A percentile compares a stretch with the other conserved stretches of the same genome.
Evolutionary conservation across 2,329 filamentous ascomycete genomes (phyloP).

Genomic region (Xylariales sp.): DNA sequence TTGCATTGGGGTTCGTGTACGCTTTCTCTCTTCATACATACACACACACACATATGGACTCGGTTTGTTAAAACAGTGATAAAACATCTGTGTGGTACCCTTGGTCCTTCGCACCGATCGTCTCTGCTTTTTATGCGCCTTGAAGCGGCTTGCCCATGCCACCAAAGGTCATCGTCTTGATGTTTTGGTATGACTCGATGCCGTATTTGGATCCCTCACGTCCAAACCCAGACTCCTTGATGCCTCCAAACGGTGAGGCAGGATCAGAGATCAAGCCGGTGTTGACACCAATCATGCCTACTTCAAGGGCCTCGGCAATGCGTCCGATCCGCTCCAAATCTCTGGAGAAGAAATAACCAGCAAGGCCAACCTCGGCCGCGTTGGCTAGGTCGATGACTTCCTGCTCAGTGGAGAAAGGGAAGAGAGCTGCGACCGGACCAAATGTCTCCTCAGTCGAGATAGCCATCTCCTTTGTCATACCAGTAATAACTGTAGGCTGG

Average conservation of each 20-base stretch:
- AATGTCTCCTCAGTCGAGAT: conserved; percentile 90
- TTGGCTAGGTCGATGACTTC: conserved; percentile 87
- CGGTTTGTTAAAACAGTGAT: too few relatives aligned
- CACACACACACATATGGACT: too few relatives aligned
- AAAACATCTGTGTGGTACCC: too few relatives aligned
- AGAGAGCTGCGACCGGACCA: conserved; percentile 85
- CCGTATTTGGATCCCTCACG: conserved; percentile 75
- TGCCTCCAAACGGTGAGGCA: conserved; percentile 66
- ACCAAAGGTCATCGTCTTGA: conserved; percentile 60
- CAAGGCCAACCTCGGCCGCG: conserved; percentile 76
- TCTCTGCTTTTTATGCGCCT: conserved; percentile 26
- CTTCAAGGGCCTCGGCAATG: conserved; percentile 67
- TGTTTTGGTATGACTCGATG: conserved; percentile 69
- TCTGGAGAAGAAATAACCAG: conserved; percentile 85
- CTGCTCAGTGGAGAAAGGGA: conserved; percentile 82
- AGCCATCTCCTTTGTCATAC: conserved; percentile 81
- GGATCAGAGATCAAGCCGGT: conserved; percentile 62
- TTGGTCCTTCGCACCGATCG: too few relatives aligned
- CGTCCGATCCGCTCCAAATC: conserved; percentile 56
- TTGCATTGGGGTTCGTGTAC: too few relatives aligned
- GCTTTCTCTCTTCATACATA: too few relatives aligned
- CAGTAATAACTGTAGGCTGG: conserved; percentile 81
- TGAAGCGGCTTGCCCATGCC: conserved; percentile 54
- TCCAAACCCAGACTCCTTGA: conserved; percentile 79
- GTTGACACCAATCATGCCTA: conserved; percentile 85